phyloP scores from a whole-genome alignment of 805 yeast genomes.

The Candida stauntonica region DNA sequence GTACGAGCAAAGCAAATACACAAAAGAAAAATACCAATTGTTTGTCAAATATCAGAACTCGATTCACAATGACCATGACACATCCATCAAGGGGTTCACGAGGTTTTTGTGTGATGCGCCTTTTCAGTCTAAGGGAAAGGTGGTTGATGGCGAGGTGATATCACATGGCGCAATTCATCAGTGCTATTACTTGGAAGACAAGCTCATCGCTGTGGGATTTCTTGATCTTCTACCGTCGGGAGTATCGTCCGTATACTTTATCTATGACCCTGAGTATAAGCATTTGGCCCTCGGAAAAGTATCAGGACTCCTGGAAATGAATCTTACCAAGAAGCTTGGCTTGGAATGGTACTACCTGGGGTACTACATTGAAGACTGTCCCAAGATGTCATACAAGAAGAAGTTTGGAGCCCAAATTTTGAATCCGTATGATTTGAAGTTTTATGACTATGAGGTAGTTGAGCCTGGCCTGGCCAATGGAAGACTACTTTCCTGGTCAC shows the following conservation, averaged over 20 bases:
- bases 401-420: conserved; percentile 73
- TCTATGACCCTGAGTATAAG: conserved; percentile 81
- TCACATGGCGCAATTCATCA: conserved; percentile 70
- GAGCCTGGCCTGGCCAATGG: conserved; percentile 23
- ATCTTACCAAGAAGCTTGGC: conserved; percentile 43
- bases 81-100: conserved; percentile 45
- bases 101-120: conserved; percentile 71
- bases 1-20: conserved; percentile 48
- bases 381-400: conserved; percentile 77
- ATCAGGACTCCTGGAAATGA: conserved; percentile 68
- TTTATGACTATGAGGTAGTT: conserved; percentile 27
- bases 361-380: conserved; percentile 72
- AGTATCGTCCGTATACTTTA: conserved; percentile 79
- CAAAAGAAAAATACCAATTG: conserved; percentile 56
- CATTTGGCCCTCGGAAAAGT: conserved; percentile 71
- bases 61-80: conserved; percentile 62
- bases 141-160: conserved; percentile 13
- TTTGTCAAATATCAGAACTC: conserved; percentile 65
- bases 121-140: conserved; percentile 33
- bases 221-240: conserved; percentile 73
- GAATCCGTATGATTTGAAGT: conserved; percentile 48
- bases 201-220: conserved; percentile 70
- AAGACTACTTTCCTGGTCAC: conserved; percentile 9
- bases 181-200: conserved; percentile 60
- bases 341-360: conserved; percentile 67